These are phyloP conservation scores for Camelina neglecta DNA, from an alignment of 345 rosid species.

Conservation along the genomic window DNA sequence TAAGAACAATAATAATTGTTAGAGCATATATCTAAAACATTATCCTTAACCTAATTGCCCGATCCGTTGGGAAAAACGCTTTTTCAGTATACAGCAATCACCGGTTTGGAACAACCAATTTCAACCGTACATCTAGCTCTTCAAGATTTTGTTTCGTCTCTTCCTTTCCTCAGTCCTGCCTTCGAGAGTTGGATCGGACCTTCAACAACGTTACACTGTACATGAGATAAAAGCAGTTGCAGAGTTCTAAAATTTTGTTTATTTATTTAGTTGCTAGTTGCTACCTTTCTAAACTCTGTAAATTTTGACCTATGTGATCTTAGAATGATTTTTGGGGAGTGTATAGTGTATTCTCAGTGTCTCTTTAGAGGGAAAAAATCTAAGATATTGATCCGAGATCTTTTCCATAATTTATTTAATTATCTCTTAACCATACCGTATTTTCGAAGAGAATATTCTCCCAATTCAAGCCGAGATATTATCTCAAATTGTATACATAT, in stretches of 20 bases:
- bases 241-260: neutral
- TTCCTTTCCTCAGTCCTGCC: no score
- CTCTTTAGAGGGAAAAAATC: neutral
- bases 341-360: neutral
- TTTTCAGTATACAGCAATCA: neutral
- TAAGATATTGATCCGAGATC: neutral
- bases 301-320: neutral
- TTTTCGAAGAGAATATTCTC: neutral
- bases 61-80: neutral
- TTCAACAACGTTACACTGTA: neutral
- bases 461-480: neutral
- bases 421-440: neutral
- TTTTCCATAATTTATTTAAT: neutral
- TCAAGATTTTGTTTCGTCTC: no score
- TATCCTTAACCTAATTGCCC: neutral
- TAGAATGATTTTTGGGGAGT: neutral
- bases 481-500: neutral
- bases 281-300: neutral
- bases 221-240: neutral
- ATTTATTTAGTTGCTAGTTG: neutral
- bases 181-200: neutral
- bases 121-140: neutral
- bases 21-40: neutral
- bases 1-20: neutral
- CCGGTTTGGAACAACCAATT: neutral